phyloP scores from a whole-genome alignment of 1,284 basidiomycete species.

The Pyrrhoderma noxium region DNA sequence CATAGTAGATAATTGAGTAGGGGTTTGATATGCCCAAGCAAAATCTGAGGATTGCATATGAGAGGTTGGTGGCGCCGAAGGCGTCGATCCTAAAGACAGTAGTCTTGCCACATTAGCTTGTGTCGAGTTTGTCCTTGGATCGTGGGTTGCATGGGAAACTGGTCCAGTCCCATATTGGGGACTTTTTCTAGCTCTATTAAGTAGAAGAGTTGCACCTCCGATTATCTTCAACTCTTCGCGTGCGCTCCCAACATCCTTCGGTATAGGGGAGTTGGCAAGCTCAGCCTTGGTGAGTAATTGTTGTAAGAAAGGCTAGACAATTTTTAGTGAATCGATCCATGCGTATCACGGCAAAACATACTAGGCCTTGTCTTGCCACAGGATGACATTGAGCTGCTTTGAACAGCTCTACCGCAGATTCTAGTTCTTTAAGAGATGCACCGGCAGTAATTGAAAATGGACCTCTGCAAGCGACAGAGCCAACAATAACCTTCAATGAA shows the following conservation, averaged over 20 bases:
- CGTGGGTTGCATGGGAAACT: too few species aligned
- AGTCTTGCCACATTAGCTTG: too few species aligned
- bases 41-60: too few species aligned
- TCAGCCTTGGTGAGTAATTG: conserved; percentile 10
- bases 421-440: conserved; percentile 18
- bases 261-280: conserved; percentile 1
- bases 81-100: too few species aligned
- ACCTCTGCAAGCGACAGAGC: conserved; percentile 19
- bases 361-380: conserved; percentile 10
- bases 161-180: too few species aligned
- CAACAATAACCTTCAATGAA: conserved; percentile 17
- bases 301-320: conserved; percentile 9
- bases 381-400: conserved; percentile 15
- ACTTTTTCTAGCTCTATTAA: background rate
- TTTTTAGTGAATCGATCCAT: background rate
- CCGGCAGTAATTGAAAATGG: conserved; percentile 14
- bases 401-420: conserved; percentile 10
- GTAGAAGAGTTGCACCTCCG: conserved; percentile 4
- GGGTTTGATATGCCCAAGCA: too few species aligned
- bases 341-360: background rate
- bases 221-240: conserved; percentile 10
- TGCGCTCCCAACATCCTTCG: background rate
- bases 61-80: too few species aligned
- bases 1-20: too few species aligned
- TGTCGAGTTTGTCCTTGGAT: too few species aligned